A percentile compares a stretch with the other conserved stretches of the same genome.
Conservation (phyloP, 2,329 filamentous ascomycete species). For the Truncatella angustata region DNA sequence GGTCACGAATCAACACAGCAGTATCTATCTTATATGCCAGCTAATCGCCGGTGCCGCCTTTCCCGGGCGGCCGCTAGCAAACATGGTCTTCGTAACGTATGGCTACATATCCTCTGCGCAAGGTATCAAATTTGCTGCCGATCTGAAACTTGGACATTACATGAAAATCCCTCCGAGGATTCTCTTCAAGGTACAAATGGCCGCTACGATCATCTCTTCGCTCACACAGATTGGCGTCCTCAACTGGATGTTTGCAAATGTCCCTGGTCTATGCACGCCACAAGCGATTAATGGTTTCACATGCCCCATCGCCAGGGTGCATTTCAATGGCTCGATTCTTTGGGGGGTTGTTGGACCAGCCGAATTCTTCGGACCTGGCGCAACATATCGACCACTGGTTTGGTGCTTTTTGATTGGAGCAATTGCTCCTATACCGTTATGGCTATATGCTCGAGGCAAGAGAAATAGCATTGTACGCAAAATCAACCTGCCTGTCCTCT, state of each 20-base stretch:
- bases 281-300: slow-evolving; percentile 84
- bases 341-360: slow-evolving; percentile 85
- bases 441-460: slow-evolving; percentile 63
- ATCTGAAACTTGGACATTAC: slow-evolving; percentile 84
- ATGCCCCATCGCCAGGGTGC: slow-evolving; percentile 81
- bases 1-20: slow-evolving; percentile 85
- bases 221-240: slow-evolving; percentile 80
- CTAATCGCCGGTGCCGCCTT: slow-evolving; percentile 80
- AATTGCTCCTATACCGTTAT: slow-evolving; percentile 70
- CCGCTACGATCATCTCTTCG: slow-evolving; percentile 72
- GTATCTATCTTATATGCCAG: slow-evolving; percentile 83
- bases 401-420: slow-evolving; percentile 82
- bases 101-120: slow-evolving; percentile 87
- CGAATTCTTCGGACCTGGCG: slow-evolving; percentile 76
- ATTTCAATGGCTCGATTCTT: slow-evolving; percentile 86
- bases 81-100: slow-evolving; percentile 93
- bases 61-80: slow-evolving; percentile 80
- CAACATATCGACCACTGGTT: slow-evolving; percentile 72
- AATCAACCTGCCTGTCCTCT: slow-evolving; percentile 79
- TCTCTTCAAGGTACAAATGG: slow-evolving; percentile 75
- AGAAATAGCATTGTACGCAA: slow-evolving; percentile 66
- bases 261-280: slow-evolving; percentile 74
- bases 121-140: slow-evolving; percentile 84
- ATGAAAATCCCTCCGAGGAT: slow-evolving; percentile 84
- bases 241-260: slow-evolving; percentile 85